Base-by-base conservation (phyloP, 441 rosid species). In the Biscutella laevigata region DNA sequence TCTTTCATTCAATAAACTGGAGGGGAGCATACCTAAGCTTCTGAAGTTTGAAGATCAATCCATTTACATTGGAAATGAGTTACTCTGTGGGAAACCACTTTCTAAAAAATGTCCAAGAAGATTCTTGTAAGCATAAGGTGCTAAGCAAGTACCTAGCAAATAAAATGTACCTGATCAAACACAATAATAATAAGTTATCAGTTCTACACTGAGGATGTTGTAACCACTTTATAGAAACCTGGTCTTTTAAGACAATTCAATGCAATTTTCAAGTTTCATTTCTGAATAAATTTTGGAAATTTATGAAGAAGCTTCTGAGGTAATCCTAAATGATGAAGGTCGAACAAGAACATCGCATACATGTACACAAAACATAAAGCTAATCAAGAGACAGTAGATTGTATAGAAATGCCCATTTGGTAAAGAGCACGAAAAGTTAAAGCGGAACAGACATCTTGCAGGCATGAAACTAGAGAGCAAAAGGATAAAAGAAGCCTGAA, bases 51-150 rank as follows among this genome's bases (percentile, higher is more conserved):
- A 48, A 10, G 75, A 76, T 49, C 68, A 64, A 7, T 78, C 81
- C 28, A 62, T 68, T 29, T 79, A 68, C 48, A 34, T 28, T 1
- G 80, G 75, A 12, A 72, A 71, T 52, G 61, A 20, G 11, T 54
- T 66, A 16, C 75, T 71, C 9, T 71, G 75, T 46, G 75, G 75
- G 41, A 64, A 47, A 35, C 75, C 75, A 11, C 66, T 71, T 19
- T 10, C 49, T 24, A 58, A 27, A 33, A 61, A 30, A 25, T 66
- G 75, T 53, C 38, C 62, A 17, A 3, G 35, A 46, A 65, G 7
- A 43, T 7, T 41, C 39, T 49, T 33, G 35, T 64, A 50, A 33
- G 33, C 11, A 39, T 16, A 36, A 13, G 29, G 43, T 47, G 32
- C 24, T 16, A 62, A 35, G 3, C 20, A 43, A 42, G 25, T 52